These are phyloP conservation scores for Dictyostelium firmibasis DNA, from an alignment of 78 protist species.

Conservation along the genomic window DNA sequence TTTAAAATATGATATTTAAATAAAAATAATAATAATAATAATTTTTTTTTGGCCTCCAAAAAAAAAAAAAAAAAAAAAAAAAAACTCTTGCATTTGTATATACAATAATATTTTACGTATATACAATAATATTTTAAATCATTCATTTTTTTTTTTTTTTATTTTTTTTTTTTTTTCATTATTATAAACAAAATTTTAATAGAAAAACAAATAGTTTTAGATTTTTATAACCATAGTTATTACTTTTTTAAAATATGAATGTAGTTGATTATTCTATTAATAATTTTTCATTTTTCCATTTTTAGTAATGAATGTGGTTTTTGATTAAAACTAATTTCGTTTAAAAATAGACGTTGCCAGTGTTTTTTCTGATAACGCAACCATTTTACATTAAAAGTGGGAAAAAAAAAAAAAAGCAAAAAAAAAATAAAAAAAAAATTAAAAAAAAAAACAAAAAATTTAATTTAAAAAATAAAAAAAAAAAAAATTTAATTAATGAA, in stretches of 20 bases:
- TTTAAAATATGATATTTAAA: conserved; percentile 34
- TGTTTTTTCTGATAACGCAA: background rate
- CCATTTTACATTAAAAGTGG: background rate
- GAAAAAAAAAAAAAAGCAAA: background rate
- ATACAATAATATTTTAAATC: no score
- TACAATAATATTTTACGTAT: no score
- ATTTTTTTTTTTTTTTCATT: background rate
- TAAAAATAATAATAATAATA: background rate
- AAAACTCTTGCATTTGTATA: no score
- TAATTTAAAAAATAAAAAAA: background rate
- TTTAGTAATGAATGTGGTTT: background rate
- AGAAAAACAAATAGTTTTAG: background rate
- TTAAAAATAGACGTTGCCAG: background rate
- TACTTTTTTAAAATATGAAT: background rate
- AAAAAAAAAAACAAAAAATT: background rate
- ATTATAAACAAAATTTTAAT: background rate
- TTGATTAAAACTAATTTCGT: no score
- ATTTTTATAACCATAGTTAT: background rate
- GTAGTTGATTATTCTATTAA: background rate
- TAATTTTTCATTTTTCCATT: background rate
- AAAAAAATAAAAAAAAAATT: background rate
- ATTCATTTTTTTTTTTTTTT: background rate
- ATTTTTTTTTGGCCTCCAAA: background rate
- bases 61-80: background rate
- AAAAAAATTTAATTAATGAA: no score